Evolutionary conservation across 176 grass and related monocot genomes (phyloP).

Genomic region (Poa annua): DNA sequence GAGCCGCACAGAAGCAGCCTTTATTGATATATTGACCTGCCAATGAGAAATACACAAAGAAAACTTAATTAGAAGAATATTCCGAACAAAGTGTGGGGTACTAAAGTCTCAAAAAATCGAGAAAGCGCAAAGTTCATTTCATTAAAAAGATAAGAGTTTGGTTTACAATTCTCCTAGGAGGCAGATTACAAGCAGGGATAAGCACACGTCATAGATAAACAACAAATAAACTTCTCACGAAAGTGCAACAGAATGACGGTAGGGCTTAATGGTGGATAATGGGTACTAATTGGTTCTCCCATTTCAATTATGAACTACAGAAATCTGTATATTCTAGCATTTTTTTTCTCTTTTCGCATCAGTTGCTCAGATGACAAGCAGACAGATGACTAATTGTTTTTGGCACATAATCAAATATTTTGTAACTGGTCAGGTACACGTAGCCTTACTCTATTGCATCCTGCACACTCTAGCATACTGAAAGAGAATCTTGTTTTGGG

Average conservation of each 20-base stretch:
- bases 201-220: conserved; percentile 31
- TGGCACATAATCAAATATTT: conserved; percentile 26
- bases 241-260: conserved; percentile 16
- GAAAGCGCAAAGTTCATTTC: too few relatives aligned
- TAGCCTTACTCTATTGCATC: background rate
- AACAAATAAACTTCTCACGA: conserved; percentile 5
- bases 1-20: conserved; percentile 58
- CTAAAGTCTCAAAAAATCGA: background rate
- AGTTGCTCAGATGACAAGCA: background rate
- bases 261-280: conserved; percentile 13
- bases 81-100: background rate
- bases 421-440: background rate
- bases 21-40: conserved; percentile 81
- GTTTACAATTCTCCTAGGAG: too few relatives aligned
- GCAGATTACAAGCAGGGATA: too few relatives aligned
- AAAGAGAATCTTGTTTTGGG: background rate
- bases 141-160: too few relatives aligned
- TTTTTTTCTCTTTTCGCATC: background rate
- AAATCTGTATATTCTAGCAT: background rate
- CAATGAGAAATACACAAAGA: conserved; percentile 47
- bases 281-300: conserved; percentile 6
- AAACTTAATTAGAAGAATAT: conserved; percentile 31
- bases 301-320: conserved; percentile 22
- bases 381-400: conserved; percentile 19
- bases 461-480: background rate